phyloP scores from a whole-genome alignment of 352 stramenopile genomes.

The Globisporangium iwayamae region DNA sequence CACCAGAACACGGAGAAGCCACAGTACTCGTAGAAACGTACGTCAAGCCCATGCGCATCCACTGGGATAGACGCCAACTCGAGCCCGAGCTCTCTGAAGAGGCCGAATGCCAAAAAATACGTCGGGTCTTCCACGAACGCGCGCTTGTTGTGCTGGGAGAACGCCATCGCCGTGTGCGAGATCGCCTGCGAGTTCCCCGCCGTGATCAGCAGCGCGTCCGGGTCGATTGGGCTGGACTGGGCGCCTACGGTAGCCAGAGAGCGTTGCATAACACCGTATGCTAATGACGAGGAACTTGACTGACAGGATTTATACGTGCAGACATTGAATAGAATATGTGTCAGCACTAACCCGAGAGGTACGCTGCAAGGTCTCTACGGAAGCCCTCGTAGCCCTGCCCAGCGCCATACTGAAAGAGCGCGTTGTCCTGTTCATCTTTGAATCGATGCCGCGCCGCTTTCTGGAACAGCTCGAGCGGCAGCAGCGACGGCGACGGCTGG shows the following conservation, averaged over 20 bases:
- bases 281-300: not conserved
- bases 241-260: conserved; percentile 7
- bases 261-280: not conserved
- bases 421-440: conserved; percentile 39
- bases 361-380: conserved; percentile 52
- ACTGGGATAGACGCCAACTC: conserved; percentile 74
- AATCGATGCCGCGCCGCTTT: conserved; percentile 47
- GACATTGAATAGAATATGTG: not conserved
- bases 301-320: not conserved
- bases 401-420: conserved; percentile 73
- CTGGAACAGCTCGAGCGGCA: conserved; percentile 66
- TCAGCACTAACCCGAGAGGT: conserved; percentile 38
- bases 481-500: conserved; percentile 70
- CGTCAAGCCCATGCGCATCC: conserved; percentile 65
- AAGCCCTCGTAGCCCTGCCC: conserved; percentile 70
- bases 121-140: conserved; percentile 91
- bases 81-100: conserved; percentile 89
- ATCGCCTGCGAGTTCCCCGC: conserved; percentile 90
- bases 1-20: not conserved
- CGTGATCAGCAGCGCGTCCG: conserved; percentile 80
- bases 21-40: conserved; percentile 21
- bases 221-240: conserved; percentile 30
- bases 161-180: conserved; percentile 78
- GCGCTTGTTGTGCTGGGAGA: conserved; percentile 73
- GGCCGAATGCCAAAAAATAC: conserved; percentile 90